These are phyloP conservation scores for Pseudogymnoascus sp. DNA, from an alignment of 2,329 filamentous ascomycete species.

Conservation along the genomic window DNA sequence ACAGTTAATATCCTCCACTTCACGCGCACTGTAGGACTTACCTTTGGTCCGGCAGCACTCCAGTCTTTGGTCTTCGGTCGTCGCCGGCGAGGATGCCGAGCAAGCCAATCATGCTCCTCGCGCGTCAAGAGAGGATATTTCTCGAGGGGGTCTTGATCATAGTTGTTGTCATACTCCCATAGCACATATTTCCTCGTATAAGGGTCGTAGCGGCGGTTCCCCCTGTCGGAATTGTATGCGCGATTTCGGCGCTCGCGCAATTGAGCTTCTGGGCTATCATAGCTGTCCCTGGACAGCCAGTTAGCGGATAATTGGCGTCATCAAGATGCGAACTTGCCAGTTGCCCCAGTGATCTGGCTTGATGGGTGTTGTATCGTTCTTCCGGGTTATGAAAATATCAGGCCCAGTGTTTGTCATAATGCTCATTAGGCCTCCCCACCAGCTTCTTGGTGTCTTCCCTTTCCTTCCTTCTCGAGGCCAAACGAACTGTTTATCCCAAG, in stretches of 20 bases:
- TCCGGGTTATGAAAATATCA: conserved; percentile 31
- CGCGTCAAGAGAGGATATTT: conserved; percentile 22
- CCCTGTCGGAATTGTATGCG: conserved; percentile 13
- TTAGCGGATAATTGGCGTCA: not conserved
- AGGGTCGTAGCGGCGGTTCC: conserved; percentile 22
- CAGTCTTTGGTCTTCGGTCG: conserved; percentile 18
- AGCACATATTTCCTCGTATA: conserved; percentile 20
- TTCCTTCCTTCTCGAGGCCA: conserved; percentile 6
- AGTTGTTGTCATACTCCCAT: conserved; percentile 18
- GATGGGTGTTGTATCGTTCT: conserved; percentile 16
- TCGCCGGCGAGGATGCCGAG: conserved; percentile 4
- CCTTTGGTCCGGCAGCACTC: conserved; percentile 22
- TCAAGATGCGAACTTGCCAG: conserved; percentile 17
- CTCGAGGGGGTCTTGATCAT: not conserved
- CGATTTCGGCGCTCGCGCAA: not conserved
- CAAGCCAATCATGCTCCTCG: conserved; percentile 17
- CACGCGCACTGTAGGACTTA: conserved; percentile 3
- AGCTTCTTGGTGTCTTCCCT: conserved; percentile 15
- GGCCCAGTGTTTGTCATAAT: conserved; percentile 32
- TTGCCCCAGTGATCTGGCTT: conserved; percentile 24
- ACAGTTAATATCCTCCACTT: not conserved
- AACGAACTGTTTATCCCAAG: conserved; percentile 8
- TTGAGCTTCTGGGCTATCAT: conserved; percentile 15
- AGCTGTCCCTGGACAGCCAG: conserved; percentile 22
- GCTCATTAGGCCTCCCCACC: conserved; percentile 21